Base-by-base conservation (phyloP, 2,329 filamentous ascomycete species). In the Laburnicola sp. region DNA sequence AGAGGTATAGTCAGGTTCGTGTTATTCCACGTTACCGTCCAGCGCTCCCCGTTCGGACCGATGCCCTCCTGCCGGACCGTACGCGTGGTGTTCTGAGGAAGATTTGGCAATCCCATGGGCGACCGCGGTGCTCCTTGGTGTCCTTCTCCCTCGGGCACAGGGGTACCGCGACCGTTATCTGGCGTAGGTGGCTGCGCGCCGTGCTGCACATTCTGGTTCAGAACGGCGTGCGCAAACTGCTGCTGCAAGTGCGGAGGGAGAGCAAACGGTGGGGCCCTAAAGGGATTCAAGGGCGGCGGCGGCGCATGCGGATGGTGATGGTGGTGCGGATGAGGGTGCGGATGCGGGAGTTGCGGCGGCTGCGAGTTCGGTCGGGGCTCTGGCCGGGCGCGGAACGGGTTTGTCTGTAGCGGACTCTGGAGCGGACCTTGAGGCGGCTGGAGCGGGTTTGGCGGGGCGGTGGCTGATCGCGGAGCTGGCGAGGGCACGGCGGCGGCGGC, bases 21-120 rank as follows among this genome's bases (percentile, higher is more conserved):
- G 54, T 80, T 78, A 59, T 81, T 82, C 46, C 80, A 72, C 2
- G 78, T 80, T 46, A 82, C 72, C 36, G 78, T 77, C 75, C 78
- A 81, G 49, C 78, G 73, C 51, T 80, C 74, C 11, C 80, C 80
- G 56, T 82, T 79, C 7, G 79, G 77, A 0, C 76, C 77, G 28
- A 78, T 60, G 6, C 76, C 74, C 62, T 83, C 80, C 28, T 78
- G 77, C 6, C 78, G 74, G 21, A 80, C 73, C 7, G 75, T 78
- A 22, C 75, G 73, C 6, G 72, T 73, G 26, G 63, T 45, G 51
- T 64, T 63, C 50, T 60, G 30, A 46, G 58, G 56, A 32, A 67
- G 37, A 40, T 47, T 49, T 23, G 50, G 43, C 37, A 42, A 34
- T 16, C 50, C 51, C 27, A 50, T 45, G 39, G 50, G 41, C n/a